These are phyloP conservation scores for Globisporangium nagaii DNA, from an alignment of 352 stramenopile species.

Conservation along the genomic window DNA sequence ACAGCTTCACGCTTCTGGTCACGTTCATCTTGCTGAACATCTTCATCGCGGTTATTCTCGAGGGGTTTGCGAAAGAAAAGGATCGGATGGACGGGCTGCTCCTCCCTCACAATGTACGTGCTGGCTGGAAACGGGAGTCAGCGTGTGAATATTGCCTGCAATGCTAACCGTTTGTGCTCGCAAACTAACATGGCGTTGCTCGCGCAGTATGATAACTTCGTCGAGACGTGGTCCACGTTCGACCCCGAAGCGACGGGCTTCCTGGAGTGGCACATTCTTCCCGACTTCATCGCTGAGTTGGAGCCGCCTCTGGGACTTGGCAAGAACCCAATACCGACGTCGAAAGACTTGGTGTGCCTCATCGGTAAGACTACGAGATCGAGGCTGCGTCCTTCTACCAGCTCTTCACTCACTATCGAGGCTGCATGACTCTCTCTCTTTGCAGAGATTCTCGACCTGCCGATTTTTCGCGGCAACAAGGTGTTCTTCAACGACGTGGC, in stretches of 20 bases:
- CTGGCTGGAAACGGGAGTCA: neutral
- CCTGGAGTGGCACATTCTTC: slow-evolving; percentile 62
- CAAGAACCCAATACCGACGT: slow-evolving; percentile 20
- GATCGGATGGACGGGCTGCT: slow-evolving; percentile 57
- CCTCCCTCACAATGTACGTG: slow-evolving; percentile 46
- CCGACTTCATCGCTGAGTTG: slow-evolving; percentile 56
- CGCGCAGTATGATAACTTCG: slow-evolving; percentile 75
- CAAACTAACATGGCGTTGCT: too few relatives aligned
- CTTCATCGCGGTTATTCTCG: slow-evolving; percentile 90
- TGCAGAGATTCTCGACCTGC: slow-evolving; percentile 43
- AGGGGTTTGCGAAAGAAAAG: slow-evolving; percentile 82
- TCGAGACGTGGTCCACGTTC: slow-evolving; percentile 62
- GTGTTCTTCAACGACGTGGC: slow-evolving; percentile 68
- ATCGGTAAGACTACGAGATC: slow-evolving; percentile 23
- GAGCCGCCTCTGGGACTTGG: slow-evolving; percentile 68
- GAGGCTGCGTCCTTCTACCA: too few relatives aligned
- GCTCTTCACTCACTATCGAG: too few relatives aligned
- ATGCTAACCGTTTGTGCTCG: neutral
- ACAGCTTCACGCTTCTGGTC: slow-evolving; percentile 87
- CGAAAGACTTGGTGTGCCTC: slow-evolving; percentile 38
- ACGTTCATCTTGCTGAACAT: slow-evolving; percentile 89
- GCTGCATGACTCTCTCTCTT: neutral
- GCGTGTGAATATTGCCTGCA: too few relatives aligned
- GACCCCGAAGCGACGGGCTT: slow-evolving; percentile 84
- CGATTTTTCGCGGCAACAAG: slow-evolving; percentile 53